Conservation (phyloP, 441 rosid genomes). For the Arabidopsis hybrid region DNA sequence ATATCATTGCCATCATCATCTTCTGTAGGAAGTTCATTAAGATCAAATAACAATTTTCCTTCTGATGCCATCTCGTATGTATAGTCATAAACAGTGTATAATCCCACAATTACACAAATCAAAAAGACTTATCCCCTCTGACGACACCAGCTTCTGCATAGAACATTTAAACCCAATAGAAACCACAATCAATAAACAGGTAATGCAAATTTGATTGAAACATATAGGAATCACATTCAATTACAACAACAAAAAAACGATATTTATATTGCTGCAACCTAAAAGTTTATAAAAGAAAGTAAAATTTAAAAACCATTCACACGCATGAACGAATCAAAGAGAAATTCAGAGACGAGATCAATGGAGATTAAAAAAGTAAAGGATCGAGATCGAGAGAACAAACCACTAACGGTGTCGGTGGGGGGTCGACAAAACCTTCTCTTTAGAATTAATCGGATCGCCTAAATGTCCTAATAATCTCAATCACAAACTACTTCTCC, state of each 20-base stretch:
- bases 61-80: conserved; percentile 88
- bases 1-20: conserved; percentile 58
- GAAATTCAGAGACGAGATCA: conserved; percentile 11
- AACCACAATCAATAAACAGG: too few relatives aligned
- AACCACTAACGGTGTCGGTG: conserved; percentile 41
- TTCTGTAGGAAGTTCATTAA: conserved; percentile 90
- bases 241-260: too few relatives aligned
- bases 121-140: conserved; percentile 23
- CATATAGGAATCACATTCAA: too few relatives aligned
- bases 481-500: conserved; percentile 19
- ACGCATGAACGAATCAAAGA: conserved; percentile 1
- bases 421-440: not conserved
- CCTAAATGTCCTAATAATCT: conserved; percentile 17
- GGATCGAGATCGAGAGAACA: conserved; percentile 36
- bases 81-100: conserved; percentile 68
- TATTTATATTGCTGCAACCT: not conserved
- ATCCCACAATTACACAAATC: conserved; percentile 34
- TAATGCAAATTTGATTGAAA: too few relatives aligned
- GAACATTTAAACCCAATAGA: too few relatives aligned
- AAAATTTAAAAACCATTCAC: not conserved
- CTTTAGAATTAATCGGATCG: conserved; percentile 17
- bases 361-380: conserved; percentile 19
- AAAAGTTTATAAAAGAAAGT: not conserved
- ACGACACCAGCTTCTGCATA: conserved; percentile 34
- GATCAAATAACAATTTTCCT: conserved; percentile 90